A percentile compares a stretch with the other conserved stretches of the same genome.
Evolutionary conservation across 2,329 filamentous ascomycete species (phyloP).

Genomic region (Aspergillus latus): DNA sequence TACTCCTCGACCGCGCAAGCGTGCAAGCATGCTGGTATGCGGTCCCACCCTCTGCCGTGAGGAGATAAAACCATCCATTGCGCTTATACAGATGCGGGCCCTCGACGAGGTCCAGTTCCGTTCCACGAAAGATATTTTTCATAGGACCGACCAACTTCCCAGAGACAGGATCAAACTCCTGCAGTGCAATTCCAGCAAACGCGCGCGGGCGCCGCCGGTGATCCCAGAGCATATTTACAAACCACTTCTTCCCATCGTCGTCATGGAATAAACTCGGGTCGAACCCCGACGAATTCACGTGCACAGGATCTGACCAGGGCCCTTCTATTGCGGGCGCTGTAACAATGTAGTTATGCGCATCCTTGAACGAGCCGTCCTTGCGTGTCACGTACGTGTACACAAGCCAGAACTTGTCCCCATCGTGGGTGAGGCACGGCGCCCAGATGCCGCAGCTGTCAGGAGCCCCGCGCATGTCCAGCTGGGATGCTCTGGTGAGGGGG

Average conservation of each 20-base stretch:
- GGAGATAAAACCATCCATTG: constrained; percentile 29
- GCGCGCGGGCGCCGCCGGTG: constrained; percentile 7
- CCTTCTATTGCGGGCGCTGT: constrained; percentile 40
- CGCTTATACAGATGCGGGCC: constrained; percentile 30
- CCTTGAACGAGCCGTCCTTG: constrained; percentile 61
- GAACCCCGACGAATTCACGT: constrained; percentile 53
- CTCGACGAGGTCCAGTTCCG: constrained; percentile 17
- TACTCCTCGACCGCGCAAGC: constrained; percentile 25
- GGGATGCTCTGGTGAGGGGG: constrained; percentile 24
- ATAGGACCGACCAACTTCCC: constrained; percentile 7
- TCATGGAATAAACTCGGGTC: constrained; percentile 50
- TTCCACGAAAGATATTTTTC: constrained; percentile 8
- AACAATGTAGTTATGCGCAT: constrained; percentile 60
- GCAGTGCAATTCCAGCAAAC: constrained; percentile 4
- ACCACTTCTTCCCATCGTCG: constrained; percentile 21
- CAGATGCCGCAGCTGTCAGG: constrained; percentile 37
- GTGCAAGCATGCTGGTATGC: constrained; percentile 22
- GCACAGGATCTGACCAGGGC: constrained; percentile 51
- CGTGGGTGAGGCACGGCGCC: constrained; percentile 49
- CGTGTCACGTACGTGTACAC: constrained; percentile 55
- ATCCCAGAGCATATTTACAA: constrained; percentile 13
- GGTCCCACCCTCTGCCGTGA: constrained; percentile 25
- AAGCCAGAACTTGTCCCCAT: constrained; percentile 46
- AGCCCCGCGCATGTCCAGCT: constrained; percentile 26
- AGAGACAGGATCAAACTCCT: constrained; percentile 2